Base-by-base conservation (phyloP, 2,329 filamentous ascomycete genomes). In the Hirsutella thompsonii region DNA sequence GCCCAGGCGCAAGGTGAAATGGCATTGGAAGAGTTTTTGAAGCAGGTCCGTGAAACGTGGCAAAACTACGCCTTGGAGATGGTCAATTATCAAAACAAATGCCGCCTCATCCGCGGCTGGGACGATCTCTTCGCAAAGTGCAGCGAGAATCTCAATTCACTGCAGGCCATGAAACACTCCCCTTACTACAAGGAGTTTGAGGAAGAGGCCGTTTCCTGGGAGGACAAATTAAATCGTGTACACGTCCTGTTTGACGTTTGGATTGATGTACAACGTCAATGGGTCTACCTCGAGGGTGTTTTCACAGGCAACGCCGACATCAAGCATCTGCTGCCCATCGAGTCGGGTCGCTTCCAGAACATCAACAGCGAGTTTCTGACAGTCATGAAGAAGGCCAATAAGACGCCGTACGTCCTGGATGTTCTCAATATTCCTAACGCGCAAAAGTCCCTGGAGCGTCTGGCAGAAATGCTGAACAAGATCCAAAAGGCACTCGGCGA, bases 201-300 rank as follows among this genome's bases (percentile, higher is more conserved):
- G 58, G 92, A 98, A 53, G 92, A 98, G 52, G 93, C 93, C 6
- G 83, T 88, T 1, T 77, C 83, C 1, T 98, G 92, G 92, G 93
- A 98, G 63, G 93, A 98, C 63, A 94, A 94, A 60, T 74, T 99
- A 20, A 99, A 96, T 60, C 80, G 92, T 36, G 88, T 98, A 2
- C 92, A 98, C 57, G 87, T 98, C 14, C 74, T 98, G 9, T 98
- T 99, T 55, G 92, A 99, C 59, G 89, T 98, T 14, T 99, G 93
- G 93, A 98, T 98, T 52, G 93, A 98, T 63, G 93, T 99, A n/a
- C 92, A 99, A 61, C 83, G 93, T 46, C 92, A 98, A 65, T 99
- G 92, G 92, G 92, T 98, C 8, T 99, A 99, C 59, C 76, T 99
- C 5, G 93, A 99, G 64, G 92, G 92, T 49, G 92, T 99, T 28